A percentile compares a stretch with the other conserved stretches of the same genome.
Evolutionary conservation across 1,139 yeast genomes (phyloP).

Genomic region (Geotrichum restrictum): DNA sequence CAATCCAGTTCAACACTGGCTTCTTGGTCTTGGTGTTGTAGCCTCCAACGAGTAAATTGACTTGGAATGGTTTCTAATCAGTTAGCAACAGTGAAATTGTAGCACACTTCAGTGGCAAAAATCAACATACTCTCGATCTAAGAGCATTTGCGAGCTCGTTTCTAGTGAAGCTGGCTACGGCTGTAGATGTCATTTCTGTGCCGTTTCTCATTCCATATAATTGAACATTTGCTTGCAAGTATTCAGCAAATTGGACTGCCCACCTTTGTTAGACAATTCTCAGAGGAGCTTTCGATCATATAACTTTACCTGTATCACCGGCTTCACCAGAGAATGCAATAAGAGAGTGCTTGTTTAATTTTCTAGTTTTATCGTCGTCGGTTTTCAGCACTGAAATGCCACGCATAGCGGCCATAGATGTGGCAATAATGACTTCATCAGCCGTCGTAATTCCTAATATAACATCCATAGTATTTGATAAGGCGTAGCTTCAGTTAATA

Average conservation of each 20-base stretch:
- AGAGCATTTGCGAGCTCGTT: slow-evolving; percentile 81
- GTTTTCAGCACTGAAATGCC: slow-evolving; percentile 87
- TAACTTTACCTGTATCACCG: slow-evolving; percentile 65
- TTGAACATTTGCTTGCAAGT: slow-evolving; percentile 87
- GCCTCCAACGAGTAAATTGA: slow-evolving; percentile 83
- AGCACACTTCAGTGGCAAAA: neutral
- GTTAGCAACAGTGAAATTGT: slow-evolving; percentile 1
- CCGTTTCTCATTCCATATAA: slow-evolving; percentile 84
- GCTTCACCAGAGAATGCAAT: slow-evolving; percentile 94
- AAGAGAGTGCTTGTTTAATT: slow-evolving; percentile 68
- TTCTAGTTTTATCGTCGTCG: slow-evolving; percentile 82
- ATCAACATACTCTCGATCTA: slow-evolving; percentile 58
- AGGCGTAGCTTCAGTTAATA: slow-evolving; percentile 7
- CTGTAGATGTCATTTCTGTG: slow-evolving; percentile 61
- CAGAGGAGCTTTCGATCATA: slow-evolving; percentile 10
- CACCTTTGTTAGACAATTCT: slow-evolving; percentile 9
- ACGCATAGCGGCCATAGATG: slow-evolving; percentile 89
- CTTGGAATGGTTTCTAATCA: slow-evolving; percentile 81
- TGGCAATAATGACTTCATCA: slow-evolving; percentile 80
- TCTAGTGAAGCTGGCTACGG: slow-evolving; percentile 85
- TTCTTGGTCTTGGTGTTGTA: slow-evolving; percentile 58
- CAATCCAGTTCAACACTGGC: slow-evolving; percentile 84
- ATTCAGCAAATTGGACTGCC: slow-evolving; percentile 85
- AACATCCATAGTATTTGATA: slow-evolving; percentile 63
- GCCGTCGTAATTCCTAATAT: slow-evolving; percentile 78